A percentile compares a stretch with the other conserved stretches of the same genome.
Evolutionary conservation across 345 rosid species (phyloP).

Genomic region (Arabidopsis arenosa): DNA sequence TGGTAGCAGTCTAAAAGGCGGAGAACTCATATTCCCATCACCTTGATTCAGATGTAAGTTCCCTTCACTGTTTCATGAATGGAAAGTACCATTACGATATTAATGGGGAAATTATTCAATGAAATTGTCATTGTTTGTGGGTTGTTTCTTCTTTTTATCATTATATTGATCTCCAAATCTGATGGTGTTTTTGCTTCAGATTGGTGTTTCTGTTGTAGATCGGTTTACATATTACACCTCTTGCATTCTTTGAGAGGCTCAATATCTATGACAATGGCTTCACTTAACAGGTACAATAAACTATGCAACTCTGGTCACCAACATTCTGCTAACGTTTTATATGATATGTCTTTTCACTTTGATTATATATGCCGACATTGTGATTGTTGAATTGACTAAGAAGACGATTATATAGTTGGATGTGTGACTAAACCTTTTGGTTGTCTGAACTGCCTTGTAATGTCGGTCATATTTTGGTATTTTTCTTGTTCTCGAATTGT

Average conservation of each 20-base stretch:
- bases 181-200: constrained; percentile 51
- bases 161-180: constrained; percentile 5
- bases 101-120: not conserved
- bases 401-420: not conserved
- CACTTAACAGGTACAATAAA: constrained; percentile 77
- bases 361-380: not conserved
- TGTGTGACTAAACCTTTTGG: constrained; percentile 14
- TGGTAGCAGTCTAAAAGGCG: constrained; percentile 98
- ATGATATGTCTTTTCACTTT: not conserved
- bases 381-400: constrained; percentile 19
- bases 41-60: constrained; percentile 91
- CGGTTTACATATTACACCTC: constrained; percentile 95
- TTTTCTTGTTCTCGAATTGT: constrained; percentile 3
- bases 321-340: constrained; percentile 6
- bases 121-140: constrained; percentile 15
- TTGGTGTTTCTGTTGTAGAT: constrained; percentile 97
- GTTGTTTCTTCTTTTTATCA: constrained; percentile 19
- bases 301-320: constrained; percentile 24
- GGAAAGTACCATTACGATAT: not conserved
- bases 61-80: constrained; percentile 16
- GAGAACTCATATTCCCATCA: constrained; percentile 99
- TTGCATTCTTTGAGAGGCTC: constrained; percentile 91
- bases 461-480: not conserved
- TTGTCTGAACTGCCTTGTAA: not conserved
- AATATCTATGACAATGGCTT: constrained; percentile 88